A percentile compares a stretch with the other conserved stretches of the same genome.
phyloP scores from a whole-genome alignment of 2,329 filamentous ascomycete species.

The Didymella exigua region DNA sequence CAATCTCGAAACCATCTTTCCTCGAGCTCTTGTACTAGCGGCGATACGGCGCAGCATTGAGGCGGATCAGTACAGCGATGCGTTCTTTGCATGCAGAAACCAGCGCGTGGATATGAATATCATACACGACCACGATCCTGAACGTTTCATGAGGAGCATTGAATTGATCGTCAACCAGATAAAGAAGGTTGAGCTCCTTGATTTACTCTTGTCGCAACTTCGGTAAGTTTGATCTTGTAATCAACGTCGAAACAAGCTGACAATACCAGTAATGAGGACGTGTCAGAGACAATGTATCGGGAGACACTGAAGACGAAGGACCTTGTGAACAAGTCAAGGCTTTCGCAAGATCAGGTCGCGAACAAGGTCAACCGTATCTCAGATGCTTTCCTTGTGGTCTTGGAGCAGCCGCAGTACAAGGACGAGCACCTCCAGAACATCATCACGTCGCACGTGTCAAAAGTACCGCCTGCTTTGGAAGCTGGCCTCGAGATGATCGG shows the following conservation, averaged over 20 bases:
- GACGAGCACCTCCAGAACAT: slow-evolving; percentile 81
- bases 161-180: slow-evolving; percentile 82
- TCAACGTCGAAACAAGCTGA: slow-evolving; percentile 6
- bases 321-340: slow-evolving; percentile 22
- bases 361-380: slow-evolving; percentile 87
- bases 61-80: slow-evolving; percentile 77
- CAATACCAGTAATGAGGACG: slow-evolving; percentile 74
- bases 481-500: slow-evolving; percentile 82
- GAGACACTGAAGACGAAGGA: slow-evolving; percentile 69
- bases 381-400: slow-evolving; percentile 75
- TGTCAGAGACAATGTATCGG: slow-evolving; percentile 90
- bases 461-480: slow-evolving; percentile 85
- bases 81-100: slow-evolving; percentile 85
- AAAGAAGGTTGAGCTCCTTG: slow-evolving; percentile 79
- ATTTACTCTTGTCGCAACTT: slow-evolving; percentile 87
- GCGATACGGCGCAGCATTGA: slow-evolving; percentile 85
- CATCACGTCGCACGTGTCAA: slow-evolving; percentile 94
- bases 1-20: slow-evolving; percentile 93
- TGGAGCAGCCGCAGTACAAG: slow-evolving; percentile 61
- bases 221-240: slow-evolving; percentile 58
- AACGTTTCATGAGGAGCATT: slow-evolving; percentile 80
- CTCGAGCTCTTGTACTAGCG: slow-evolving; percentile 87
- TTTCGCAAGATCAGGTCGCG: slow-evolving; percentile 28
- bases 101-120: slow-evolving; percentile 99
- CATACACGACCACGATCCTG: slow-evolving; percentile 87